phyloP scores from a whole-genome alignment of 441 rosid genomes.

The Euphorbia schlechtendalii region DNA sequence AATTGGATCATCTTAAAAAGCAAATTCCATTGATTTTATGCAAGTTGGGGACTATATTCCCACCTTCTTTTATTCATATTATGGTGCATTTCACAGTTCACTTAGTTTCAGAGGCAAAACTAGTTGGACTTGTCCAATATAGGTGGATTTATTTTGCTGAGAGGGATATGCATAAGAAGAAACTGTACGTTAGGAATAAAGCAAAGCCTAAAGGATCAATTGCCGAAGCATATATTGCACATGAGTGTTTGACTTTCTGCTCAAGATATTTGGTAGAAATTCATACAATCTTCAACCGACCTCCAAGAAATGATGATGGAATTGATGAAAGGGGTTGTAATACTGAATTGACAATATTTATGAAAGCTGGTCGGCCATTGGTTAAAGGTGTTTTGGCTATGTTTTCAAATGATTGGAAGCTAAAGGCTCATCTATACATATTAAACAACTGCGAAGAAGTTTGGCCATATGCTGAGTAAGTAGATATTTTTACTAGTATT shows the following conservation, averaged over 20 bases:
- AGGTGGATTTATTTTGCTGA: not conserved
- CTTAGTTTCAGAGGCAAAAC: no score
- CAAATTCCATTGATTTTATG: no score
- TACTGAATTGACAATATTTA: not conserved
- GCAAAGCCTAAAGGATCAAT: conserved; percentile 7
- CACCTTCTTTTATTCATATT: no score
- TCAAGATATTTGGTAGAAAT: no score
- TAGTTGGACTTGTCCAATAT: not conserved
- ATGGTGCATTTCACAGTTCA: no score
- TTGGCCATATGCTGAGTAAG: no score
- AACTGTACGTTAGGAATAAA: not conserved
- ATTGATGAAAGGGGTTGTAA: not conserved
- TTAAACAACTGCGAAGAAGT: not conserved
- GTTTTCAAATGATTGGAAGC: not conserved
- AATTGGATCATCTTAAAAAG: no score
- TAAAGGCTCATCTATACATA: not conserved
- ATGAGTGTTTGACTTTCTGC: no score
- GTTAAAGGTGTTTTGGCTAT: not conserved
- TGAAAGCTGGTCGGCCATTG: not conserved
- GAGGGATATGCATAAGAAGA: not conserved
- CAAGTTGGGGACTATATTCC: no score
- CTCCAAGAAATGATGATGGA: not conserved
- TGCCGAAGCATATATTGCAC: not conserved
- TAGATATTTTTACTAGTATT: no score
- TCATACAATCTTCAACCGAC: no score